Evolutionary conservation across 371 early-diverging fungal species (phyloP), one percentile per base, ranked within the genome.

Genomic region (Cokeromyces recurvatus): DNA sequence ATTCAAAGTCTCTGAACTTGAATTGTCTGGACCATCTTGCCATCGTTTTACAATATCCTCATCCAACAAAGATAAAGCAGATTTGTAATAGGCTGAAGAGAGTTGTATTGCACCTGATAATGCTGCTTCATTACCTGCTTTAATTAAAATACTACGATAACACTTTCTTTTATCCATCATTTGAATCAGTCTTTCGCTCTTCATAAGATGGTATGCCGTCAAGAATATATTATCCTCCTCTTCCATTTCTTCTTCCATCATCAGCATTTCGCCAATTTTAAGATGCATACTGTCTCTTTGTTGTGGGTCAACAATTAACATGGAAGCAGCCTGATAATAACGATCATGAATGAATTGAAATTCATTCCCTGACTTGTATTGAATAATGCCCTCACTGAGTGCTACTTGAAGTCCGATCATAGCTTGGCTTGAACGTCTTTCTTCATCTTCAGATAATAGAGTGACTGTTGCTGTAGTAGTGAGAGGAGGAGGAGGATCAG

Each of bases 301-400:
- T 19, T 48, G 51, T 2, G 64, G 63, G 23, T 64, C 43, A n/a
- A 57, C 74, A 1, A 73, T 38, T 20, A 59, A 62, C 62, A 66
- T 69, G n/a, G n/a, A n/a, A 2, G 74, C 74, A 16, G 74, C 74
- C 48, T 66, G 70, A 5, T 67, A 73, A 29, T 64, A 69, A 11
- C 70, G 59, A 43, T 73, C 74, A 41, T 73, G 74, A 5, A 59
- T 64, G 65, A 66, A 73, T 46, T 58, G 69, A 29, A 73, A 73
- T 25, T 69, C 67, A 27, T 73, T 68, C 12, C 51, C 50, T 42
- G 64, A 66, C 4, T 66, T 36, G 0, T 70, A 62, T 21, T 69
- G 17, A 36, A 73, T 68, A 16, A 64, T 64, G 1, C 74, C 70
- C 55, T 73, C 74, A 45, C 69, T 70, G 5, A 69, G 44, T 5